Evolutionary conservation across 176 grass and related monocot genomes (phyloP).

Genomic region (Poa pratensis): DNA sequence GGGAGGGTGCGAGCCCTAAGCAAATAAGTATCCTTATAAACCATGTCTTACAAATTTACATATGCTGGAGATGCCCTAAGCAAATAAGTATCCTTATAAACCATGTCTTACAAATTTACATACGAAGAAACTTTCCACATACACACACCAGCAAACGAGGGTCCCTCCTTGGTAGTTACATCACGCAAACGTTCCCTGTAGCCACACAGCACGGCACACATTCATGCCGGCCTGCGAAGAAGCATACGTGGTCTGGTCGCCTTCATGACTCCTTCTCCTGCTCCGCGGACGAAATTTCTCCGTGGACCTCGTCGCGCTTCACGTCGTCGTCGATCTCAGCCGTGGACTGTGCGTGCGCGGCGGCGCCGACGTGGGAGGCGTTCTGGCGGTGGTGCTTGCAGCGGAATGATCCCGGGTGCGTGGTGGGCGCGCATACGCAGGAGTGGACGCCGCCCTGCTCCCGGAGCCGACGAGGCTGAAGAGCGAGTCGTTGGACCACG

Average conservation of each 20-base stretch:
- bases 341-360: not conserved
- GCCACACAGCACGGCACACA: not conserved
- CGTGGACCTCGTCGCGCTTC: constrained; percentile 2
- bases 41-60: too few relatives aligned
- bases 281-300: not conserved
- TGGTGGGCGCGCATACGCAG: constrained; percentile 82
- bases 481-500: constrained; percentile 86
- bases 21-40: too few relatives aligned
- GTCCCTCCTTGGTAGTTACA: not conserved
- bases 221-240: not conserved
- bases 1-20: too few relatives aligned
- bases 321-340: not conserved
- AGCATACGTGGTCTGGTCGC: not conserved
- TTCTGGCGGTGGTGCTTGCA: constrained; percentile 76
- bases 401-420: constrained; percentile 80
- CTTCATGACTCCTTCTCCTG: constrained; percentile 36
- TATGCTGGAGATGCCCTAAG: too few relatives aligned
- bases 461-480: constrained; percentile 38
- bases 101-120: not conserved
- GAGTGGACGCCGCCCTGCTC: constrained; percentile 25
- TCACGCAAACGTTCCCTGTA: not conserved
- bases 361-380: constrained; percentile 6
- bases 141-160: not conserved
- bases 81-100: too few relatives aligned
- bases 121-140: not conserved